These are phyloP conservation scores for Podaxis sp. DNA, from an alignment of 768 basidiomycete genomes.

Conservation along the genomic window DNA sequence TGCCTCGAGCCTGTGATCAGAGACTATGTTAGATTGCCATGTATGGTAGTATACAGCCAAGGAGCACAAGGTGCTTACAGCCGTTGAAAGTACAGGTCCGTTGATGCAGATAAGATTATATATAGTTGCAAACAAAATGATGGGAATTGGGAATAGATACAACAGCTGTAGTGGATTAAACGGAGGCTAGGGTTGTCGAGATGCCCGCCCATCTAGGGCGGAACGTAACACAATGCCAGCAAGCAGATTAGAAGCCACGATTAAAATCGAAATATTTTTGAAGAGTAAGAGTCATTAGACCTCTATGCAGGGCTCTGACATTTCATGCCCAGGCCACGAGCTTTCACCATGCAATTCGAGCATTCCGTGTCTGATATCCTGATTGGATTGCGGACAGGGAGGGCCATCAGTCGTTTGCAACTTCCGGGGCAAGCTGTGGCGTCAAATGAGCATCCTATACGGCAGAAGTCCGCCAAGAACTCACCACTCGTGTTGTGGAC, in stretches of 20 bases:
- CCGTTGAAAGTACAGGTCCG: neutral
- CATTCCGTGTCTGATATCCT: slow-evolving; percentile 59
- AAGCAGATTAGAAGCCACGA: neutral
- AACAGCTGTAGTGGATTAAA: neutral
- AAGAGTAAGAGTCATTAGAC: neutral
- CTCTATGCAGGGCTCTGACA: slow-evolving; percentile 14
- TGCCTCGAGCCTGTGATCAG: no score
- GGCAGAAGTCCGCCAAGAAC: neutral
- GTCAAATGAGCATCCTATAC: slow-evolving; percentile 3
- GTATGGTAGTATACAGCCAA: no score
- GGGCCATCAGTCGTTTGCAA: slow-evolving; percentile 66
- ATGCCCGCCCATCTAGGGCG: neutral
- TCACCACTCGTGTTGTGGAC: slow-evolving; percentile 49
- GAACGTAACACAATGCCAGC: neutral
- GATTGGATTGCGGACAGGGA: slow-evolving; percentile 70
- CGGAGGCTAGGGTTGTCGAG: neutral
- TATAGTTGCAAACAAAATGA: neutral
- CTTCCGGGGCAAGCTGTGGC: slow-evolving; percentile 47
- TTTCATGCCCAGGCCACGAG: slow-evolving; percentile 20
- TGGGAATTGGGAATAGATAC: neutral
- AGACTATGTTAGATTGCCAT: no score
- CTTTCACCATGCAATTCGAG: slow-evolving; percentile 37
- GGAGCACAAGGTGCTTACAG: no score
- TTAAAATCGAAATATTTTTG: neutral
- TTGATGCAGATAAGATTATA: neutral